Percentiles rank a stretch among this genome's conserved stretches.
Evolutionary conservation across 345 rosid species (phyloP).

Genomic region (Bruguiera sexangula): DNA sequence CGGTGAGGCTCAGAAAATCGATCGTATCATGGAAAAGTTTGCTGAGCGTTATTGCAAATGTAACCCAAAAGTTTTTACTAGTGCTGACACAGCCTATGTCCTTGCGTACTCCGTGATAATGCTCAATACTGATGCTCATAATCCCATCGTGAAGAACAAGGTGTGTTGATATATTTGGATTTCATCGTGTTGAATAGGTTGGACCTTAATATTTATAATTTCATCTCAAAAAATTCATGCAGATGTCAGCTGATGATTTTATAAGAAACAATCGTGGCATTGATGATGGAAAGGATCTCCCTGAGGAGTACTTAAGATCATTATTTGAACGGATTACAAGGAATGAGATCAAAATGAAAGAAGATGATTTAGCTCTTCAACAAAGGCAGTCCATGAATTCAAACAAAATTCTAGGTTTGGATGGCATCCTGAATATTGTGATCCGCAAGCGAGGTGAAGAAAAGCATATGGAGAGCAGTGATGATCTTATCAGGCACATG

Average conservation of each 20-base stretch:
- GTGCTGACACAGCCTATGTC: conserved; percentile 98
- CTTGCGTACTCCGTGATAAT: conserved; percentile 96
- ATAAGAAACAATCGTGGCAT: conserved; percentile 96
- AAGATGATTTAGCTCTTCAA: conserved; percentile 70
- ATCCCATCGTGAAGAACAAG: conserved; percentile 97
- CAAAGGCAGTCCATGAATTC: conserved; percentile 78
- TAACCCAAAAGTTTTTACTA: conserved; percentile 84
- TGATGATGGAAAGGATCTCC: conserved; percentile 95
- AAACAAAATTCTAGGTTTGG: conserved; percentile 82
- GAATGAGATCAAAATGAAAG: conserved; percentile 99
- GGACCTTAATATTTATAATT: conserved; percentile 25
- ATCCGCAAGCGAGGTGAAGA: conserved; percentile 89
- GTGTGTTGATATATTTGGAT: conserved; percentile 37
- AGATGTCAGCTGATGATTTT: conserved; percentile 99
- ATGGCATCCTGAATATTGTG: conserved; percentile 90
- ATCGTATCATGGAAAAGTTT: conserved; percentile 98
- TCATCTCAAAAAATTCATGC: conserved; percentile 19
- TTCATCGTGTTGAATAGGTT: conserved; percentile 23
- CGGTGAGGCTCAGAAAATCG: conserved; percentile 99
- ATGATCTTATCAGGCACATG: conserved; percentile 95
- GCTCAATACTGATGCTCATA: conserved; percentile 99
- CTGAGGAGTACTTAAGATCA: conserved; percentile 88
- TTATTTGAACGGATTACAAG: conserved; percentile 87
- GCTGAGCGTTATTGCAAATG: conserved; percentile 97
- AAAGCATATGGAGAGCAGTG: conserved; percentile 78